Evolutionary conservation across 176 grass and related monocot genomes (phyloP), one percentile per base, ranked within the genome.

Genomic region (Eleusine coracana): DNA sequence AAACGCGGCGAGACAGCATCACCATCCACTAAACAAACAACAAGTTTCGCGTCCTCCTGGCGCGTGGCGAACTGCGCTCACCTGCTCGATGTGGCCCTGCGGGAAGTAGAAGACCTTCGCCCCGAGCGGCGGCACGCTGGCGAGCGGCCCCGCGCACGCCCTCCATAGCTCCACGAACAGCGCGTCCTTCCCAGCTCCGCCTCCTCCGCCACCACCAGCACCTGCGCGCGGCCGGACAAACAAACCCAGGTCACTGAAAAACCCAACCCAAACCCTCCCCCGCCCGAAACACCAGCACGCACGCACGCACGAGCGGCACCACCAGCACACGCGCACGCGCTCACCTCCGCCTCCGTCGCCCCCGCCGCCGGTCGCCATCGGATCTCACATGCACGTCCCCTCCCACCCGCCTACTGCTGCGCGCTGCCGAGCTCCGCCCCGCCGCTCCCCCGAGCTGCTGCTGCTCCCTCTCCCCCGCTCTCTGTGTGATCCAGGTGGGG

Each of bases 41-140:
- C 83, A 42, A 21, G 37, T 39, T 13, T 29, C 70, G 1, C 31
- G 31, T 34, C 31, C 31, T 2, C 31, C 31, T 34, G 31, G 31
- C 31, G 31, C 31, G 39, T 40, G 39, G 1, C 14, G 50, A 13
- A 29, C 44, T 5, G 40, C 21, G 56, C 25, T 77, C 41, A 94
- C 94, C 90, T 97, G 95, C 74, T 94, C 95, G 72, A 92, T 94
- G 77, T 97, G 95, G 45, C 95, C 95, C 83, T 97, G 95, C 14
- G 95, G 95, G 78, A 94, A 91, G 90, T 97, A 97, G 90, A 81
- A 97, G 44, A 97, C 92, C 83, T 52, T 84, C 80, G 91, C 92
- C 40, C 84, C 83, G 50, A 87, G 70, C 40, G 84, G 74, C 71
- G 95, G 95, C 38, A 97, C 90, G 70, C 78, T 79, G 50, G 88